These are phyloP conservation scores for Tetrapisispora fleetii DNA, from an alignment of 805 yeast genomes.

Conservation along the genomic window DNA sequence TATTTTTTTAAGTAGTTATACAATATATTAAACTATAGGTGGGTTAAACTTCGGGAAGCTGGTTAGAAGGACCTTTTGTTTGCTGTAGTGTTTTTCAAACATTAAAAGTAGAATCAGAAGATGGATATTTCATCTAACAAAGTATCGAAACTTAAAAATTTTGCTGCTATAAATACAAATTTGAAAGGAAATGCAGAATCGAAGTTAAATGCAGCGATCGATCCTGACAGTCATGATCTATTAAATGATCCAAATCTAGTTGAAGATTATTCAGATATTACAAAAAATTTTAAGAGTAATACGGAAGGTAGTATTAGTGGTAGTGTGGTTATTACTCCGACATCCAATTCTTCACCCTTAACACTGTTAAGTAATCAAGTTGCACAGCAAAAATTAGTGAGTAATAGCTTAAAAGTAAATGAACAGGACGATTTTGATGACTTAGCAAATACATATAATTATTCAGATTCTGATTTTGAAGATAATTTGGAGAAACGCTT, in stretches of 20 bases:
- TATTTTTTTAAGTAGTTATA: neutral
- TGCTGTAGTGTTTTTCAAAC: too few species aligned
- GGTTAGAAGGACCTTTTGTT: neutral
- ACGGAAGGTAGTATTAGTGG: constrained; percentile 16
- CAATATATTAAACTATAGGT: neutral
- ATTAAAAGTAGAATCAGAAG: neutral
- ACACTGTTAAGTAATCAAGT: neutral
- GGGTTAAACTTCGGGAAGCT: neutral
- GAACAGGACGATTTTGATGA: neutral
- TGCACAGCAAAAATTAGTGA: neutral
- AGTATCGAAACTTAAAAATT: neutral
- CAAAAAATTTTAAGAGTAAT: constrained; percentile 9
- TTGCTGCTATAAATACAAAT: constrained; percentile 1
- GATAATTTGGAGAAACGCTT: constrained; percentile 26
- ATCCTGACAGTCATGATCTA: constrained; percentile 4
- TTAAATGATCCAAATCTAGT: constrained; percentile 24
- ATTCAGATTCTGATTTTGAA: constrained; percentile 30
- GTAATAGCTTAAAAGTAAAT: neutral
- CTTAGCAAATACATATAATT: constrained; percentile 12
- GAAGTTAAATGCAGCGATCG: neutral
- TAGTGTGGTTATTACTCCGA: constrained; percentile 23
- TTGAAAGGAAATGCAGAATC: neutral
- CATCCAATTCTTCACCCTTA: neutral
- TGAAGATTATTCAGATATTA: constrained; percentile 23
- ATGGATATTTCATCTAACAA: neutral